phyloP scores from a whole-genome alignment of 495 filamentous ascomycete genomes.

The Sabuloglossum arenarium region DNA sequence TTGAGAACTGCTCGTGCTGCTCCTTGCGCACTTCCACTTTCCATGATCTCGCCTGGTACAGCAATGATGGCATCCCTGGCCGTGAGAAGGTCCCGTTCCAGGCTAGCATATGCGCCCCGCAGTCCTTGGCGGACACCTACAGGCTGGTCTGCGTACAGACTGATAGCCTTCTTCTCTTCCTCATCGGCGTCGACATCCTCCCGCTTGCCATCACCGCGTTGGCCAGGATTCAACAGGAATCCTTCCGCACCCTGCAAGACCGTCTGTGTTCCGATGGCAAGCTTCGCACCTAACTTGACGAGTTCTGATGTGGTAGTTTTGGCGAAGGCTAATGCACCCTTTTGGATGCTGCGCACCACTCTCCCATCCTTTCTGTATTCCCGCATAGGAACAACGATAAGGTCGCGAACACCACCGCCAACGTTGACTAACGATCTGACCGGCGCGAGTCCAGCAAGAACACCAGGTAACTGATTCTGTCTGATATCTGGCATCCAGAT shows the following conservation, averaged over 20 bases:
- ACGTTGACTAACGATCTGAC: conserved; percentile 81
- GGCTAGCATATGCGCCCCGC: conserved; percentile 53
- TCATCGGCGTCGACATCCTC: conserved; percentile 42
- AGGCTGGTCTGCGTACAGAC: conserved; percentile 83
- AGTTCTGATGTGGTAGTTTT: conserved; percentile 83
- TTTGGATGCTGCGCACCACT: conserved; percentile 75
- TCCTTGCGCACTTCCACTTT: conserved; percentile 63
- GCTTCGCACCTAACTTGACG: conserved; percentile 79
- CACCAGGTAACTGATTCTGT: conserved; percentile 67
- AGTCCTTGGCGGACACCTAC: conserved; percentile 71
- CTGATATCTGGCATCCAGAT: conserved; percentile 96
- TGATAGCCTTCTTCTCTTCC: conserved; percentile 54
- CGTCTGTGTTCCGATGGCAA: conserved; percentile 86
- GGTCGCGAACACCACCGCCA: conserved; percentile 61
- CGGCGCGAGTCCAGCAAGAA: conserved; percentile 77
- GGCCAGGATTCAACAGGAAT: conserved; percentile 18
- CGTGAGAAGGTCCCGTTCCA: conserved; percentile 68
- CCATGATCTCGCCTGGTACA: conserved; percentile 79
- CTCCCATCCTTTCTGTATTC: conserved; percentile 92
- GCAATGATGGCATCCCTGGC: conserved; percentile 83
- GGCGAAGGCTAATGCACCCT: conserved; percentile 72
- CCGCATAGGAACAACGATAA: conserved; percentile 70
- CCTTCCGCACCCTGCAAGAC: conserved; percentile 76
- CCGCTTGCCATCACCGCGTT: conserved; percentile 23
- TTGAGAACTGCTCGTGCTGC: conserved; percentile 61